Percentiles rank a stretch among this genome's conserved stretches.
Conservation (phyloP, 2,329 filamentous ascomycete species). For the Venturia effusa region DNA sequence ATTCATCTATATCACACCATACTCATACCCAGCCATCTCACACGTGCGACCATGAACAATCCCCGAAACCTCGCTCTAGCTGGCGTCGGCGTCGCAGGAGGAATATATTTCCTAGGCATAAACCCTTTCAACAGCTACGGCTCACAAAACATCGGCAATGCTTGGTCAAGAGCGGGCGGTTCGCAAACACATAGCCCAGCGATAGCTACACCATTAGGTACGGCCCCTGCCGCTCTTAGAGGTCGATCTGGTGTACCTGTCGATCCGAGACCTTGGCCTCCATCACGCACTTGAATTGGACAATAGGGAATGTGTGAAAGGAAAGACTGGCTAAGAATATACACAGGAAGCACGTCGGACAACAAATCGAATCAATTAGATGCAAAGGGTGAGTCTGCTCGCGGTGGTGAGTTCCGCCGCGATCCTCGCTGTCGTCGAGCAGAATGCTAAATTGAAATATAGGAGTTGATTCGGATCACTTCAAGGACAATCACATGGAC, state of each 20-base stretch:
- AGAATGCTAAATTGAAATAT: not conserved
- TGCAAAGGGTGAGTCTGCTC: not conserved
- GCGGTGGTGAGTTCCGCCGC: not conserved
- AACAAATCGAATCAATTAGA: not conserved
- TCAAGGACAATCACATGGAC: slow-evolving; percentile 21
- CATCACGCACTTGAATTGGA: not conserved
- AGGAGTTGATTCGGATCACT: slow-evolving; percentile 22
- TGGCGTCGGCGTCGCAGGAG: slow-evolving; percentile 6
- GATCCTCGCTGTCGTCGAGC: not conserved
- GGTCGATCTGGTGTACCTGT: not conserved
- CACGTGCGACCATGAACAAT: not conserved
- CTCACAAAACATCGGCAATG: slow-evolving; percentile 23
- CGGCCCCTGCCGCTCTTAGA: not conserved
- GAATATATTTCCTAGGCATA: slow-evolving; percentile 11
- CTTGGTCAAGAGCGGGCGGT: slow-evolving; percentile 24
- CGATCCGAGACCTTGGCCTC: not conserved
- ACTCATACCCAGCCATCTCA: not conserved
- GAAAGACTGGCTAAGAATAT: not conserved
- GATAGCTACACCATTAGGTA: slow-evolving; percentile 24
- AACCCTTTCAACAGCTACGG: slow-evolving; percentile 24
- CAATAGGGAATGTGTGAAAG: too few species aligned
- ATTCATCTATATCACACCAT: not conserved
- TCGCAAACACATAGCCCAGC: slow-evolving; percentile 23
- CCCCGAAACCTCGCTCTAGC: slow-evolving; percentile 8
- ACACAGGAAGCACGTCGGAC: not conserved